Base-by-base conservation (phyloP, 768 basidiomycete species). In the Mycena albidolilacea region DNA sequence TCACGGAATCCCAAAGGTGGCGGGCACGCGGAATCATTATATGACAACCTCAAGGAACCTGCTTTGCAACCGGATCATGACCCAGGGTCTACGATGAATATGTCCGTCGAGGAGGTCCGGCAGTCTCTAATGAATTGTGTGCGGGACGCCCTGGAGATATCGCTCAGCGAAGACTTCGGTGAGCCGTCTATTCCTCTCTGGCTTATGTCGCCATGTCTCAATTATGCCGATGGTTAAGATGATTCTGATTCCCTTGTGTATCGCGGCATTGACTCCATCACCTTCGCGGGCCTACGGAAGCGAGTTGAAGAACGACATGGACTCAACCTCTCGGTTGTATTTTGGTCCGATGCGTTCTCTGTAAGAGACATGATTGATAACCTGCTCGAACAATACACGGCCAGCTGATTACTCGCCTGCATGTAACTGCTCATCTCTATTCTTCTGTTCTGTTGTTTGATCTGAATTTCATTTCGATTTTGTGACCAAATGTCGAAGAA, bases 261-360 rank as follows among this genome's bases (percentile, higher is more conserved):
- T 4, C 59, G 35, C 21, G 65, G 73, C 9, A 39, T 74, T n/a
- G 73, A 74, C 61, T 71, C 73, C 0, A 74, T 74, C 19, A 62
- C 39, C 8, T 71, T 71, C 30, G 69, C 73, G 19, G 11, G 30
- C 1, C 62, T 74, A 39, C 69, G 61, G 19, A 71, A 71, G 19
- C 52, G 60, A 2, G 41, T 74, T 9, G 69, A 67, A 37, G 48
- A 67, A 19, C 54, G 21, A 0, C 30, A 58, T 43, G 69, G 69
- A 12, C 65, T 74, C 19, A 63, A 74, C 15, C 21, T 74, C 9
- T 68, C 73, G 4, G 35, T 74, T 60, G 23, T 74, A 19, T 74
- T 70, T 43, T 71, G 64, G 73, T 71, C 69, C 4, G 73, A 74
- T 44, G 69, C 58, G 15, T 74, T 74, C 59, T 67, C 73, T 14